Evolutionary conservation across 257 asterid species (phyloP).

Genomic region (Mentha longifolia): DNA sequence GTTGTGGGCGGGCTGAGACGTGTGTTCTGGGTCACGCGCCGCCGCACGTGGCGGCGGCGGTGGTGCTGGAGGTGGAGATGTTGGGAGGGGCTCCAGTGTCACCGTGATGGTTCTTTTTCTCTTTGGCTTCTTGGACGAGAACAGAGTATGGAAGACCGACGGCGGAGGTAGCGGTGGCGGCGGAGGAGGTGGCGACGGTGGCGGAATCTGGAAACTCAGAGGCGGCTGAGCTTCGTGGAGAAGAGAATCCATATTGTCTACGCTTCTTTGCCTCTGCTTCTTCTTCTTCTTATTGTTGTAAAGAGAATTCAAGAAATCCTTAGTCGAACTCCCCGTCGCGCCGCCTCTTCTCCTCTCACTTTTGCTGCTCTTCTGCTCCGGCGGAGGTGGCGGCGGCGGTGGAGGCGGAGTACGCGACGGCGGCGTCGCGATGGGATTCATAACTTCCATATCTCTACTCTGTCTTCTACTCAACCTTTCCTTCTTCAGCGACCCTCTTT

Average conservation of each 20-base stretch:
- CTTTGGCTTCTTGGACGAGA: conserved; percentile 66
- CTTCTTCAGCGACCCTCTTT: conserved; percentile 41
- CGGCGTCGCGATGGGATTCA: conserved; percentile 34
- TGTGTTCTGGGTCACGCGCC: conserved; percentile 36
- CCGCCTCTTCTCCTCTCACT: conserved; percentile 62
- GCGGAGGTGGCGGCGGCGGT: conserved; percentile 43
- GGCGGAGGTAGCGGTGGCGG: conserved; percentile 70
- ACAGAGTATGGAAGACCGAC: conserved; percentile 62
- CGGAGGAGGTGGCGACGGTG: conserved; percentile 55
- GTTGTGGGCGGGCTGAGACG: conserved; percentile 27
- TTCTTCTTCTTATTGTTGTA: conserved; percentile 75
- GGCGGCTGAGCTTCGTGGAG: conserved; percentile 58
- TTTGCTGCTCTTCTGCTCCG: conserved; percentile 47
- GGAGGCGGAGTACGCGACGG: conserved; percentile 54
- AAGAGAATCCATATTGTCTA: conserved; percentile 68
- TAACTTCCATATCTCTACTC: conserved; percentile 39
- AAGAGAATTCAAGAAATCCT: conserved; percentile 73
- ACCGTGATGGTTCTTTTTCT: conserved; percentile 56
- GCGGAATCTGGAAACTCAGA: conserved; percentile 44
- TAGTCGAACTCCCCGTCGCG: conserved; percentile 57
- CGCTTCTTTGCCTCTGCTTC: conserved; percentile 70
- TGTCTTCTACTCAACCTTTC: conserved; percentile 48
- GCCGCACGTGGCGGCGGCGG: conserved; percentile 41
- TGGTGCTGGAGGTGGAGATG: conserved; percentile 32
- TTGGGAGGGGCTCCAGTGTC: conserved; percentile 33